Evolutionary conservation across 306 rosid species (phyloP).

Genomic region (Bauhinia variegata): DNA sequence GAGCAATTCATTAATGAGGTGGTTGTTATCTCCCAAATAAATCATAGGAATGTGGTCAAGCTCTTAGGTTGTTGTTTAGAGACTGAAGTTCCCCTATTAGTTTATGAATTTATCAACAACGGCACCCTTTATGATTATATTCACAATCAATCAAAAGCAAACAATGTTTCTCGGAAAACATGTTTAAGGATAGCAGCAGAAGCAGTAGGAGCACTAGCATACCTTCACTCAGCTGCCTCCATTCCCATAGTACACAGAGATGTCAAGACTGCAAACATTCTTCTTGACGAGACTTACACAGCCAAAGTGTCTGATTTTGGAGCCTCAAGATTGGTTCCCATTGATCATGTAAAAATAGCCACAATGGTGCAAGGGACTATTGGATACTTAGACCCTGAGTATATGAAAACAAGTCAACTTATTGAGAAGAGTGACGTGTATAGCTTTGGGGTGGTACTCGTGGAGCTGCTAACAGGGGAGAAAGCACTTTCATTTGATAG

Average conservation of each 20-base stretch:
- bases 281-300: slow-evolving; percentile 35
- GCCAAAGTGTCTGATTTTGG: slow-evolving; percentile 52
- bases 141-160: slow-evolving; percentile 7
- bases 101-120: slow-evolving; percentile 48
- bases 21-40: slow-evolving; percentile 50
- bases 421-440: no score
- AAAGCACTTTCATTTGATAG: no score
- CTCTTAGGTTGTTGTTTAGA: slow-evolving; percentile 60
- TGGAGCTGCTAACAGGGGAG: no score
- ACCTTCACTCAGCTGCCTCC: slow-evolving; percentile 45
- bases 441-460: no score
- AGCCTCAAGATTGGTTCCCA: slow-evolving; percentile 31
- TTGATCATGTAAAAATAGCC: no score
- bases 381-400: no score
- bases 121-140: slow-evolving; percentile 44
- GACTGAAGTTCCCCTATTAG: slow-evolving; percentile 48
- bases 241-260: slow-evolving; percentile 55
- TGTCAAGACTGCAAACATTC: slow-evolving; percentile 51
- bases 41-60: slow-evolving; percentile 50
- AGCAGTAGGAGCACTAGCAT: slow-evolving; percentile 39
- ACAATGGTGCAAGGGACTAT: no score
- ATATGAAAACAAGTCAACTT: no score
- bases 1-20: slow-evolving; percentile 54
- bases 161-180: slow-evolving; percentile 36
- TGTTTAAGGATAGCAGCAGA: slow-evolving; percentile 41